Evolutionary conservation across 1,284 basidiomycete species (phyloP).

Genomic region (Melanopsichium pennsylvanicum): DNA sequence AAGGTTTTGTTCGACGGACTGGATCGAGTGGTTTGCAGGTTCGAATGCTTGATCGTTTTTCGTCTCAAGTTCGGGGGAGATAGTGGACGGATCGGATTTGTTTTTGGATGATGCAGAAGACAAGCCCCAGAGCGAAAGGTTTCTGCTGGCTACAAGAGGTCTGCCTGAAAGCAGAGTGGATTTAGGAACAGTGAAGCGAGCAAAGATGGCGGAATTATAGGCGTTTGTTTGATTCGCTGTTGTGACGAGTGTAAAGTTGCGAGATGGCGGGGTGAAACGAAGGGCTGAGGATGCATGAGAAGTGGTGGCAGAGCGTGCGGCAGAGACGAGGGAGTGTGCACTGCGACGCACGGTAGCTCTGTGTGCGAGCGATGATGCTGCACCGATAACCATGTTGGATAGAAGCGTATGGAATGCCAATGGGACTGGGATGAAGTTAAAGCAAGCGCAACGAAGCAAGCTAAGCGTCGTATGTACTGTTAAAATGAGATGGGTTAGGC

Average conservation of each 20-base stretch:
- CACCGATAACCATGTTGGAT: conserved; percentile 16
- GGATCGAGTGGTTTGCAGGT: conserved; percentile 9
- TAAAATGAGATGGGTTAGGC: no score
- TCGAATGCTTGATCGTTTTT: conserved; percentile 10
- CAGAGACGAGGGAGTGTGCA: conserved; percentile 16
- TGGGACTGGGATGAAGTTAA: no score
- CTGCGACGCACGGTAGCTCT: conserved; percentile 16
- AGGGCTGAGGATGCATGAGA: conserved; percentile 1
- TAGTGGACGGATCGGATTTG: conserved; percentile 3
- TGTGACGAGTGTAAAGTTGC: conserved; percentile 5
- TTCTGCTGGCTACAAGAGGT: conserved; percentile 26
- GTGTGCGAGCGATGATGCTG: conserved; percentile 25
- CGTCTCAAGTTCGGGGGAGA: conserved; percentile 8
- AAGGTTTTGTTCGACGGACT: not conserved
- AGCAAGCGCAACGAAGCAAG: no score
- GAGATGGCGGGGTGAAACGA: not conserved
- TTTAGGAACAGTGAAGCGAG: conserved; percentile 12
- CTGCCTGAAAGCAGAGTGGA: conserved; percentile 20
- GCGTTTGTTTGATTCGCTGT: conserved; percentile 13
- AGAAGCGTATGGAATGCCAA: no score
- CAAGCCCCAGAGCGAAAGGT: conserved; percentile 22
- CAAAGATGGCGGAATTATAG: conserved; percentile 17
- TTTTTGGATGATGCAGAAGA: no score
- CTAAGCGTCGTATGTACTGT: no score
- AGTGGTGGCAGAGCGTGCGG: conserved; percentile 3